Base-by-base conservation (phyloP, 768 basidiomycete species). In the Panellus pusillus region DNA sequence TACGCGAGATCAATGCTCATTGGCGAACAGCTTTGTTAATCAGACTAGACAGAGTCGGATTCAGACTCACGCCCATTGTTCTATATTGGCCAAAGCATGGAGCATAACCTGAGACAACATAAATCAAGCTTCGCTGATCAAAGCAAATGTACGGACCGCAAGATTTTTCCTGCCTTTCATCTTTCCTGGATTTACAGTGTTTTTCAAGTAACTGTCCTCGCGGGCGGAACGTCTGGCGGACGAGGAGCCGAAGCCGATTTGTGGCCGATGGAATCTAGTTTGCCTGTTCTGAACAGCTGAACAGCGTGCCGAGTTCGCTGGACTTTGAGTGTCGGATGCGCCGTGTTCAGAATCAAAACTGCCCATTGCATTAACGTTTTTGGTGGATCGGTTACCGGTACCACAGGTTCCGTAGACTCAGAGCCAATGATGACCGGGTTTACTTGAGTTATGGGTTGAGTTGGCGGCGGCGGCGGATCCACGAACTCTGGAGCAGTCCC, bases 1-100 rank as follows among this genome's bases (percentile, higher is more conserved):
- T 61, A 87, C 81, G 88, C 86, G 11, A 91, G 76, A 61, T 91
- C 89, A 41, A 89, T 89, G 5, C 84, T 86, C 49, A 12, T 31
- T 12, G 20, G 38, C n/a, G n/a, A n/a, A n/a, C 24, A 24, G 24
- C 24, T 24, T 20, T 12, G 50, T 42, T 28, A 49, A 42, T 14
- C 27, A 40, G 13, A 19, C 50, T 28, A 20, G 14, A 47, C 40
- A 6, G 37, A 47, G 35, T 19, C 37, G 36, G 24, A 24, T 24
- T 24, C 14, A 13, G 17, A 17, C 87, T 79, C 60, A 88, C 80
- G 91, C 91, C 87, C 89, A 93, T 66, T 91, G 90, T 61, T 92
- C 90, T 47, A 93, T 90, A 64, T 91, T 91, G 0, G 90, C 90
- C 1, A 92, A 69, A 1, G 90, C 87, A 68, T 91, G 91, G 8